phyloP scores from a whole-genome alignment of 352 stramenopile species.

The Salisapilia sapeloensis region DNA sequence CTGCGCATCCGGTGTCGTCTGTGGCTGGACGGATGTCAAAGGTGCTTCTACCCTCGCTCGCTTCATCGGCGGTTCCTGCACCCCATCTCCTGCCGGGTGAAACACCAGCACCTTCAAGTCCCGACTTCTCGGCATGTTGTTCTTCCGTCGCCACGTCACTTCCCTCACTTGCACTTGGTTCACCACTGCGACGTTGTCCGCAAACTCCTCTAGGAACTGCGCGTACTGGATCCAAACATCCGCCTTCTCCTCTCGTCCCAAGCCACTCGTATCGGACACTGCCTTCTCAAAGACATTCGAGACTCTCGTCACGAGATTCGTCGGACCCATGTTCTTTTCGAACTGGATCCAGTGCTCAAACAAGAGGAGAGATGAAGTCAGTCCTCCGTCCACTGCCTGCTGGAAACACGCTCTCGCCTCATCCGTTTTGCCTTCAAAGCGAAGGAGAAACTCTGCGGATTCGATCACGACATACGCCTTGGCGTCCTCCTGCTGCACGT shows the following conservation, averaged over 20 bases:
- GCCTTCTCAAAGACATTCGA: constrained; percentile 21
- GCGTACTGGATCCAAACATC: constrained; percentile 68
- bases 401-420: constrained; percentile 24
- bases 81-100: constrained; percentile 7
- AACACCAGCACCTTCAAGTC: constrained; percentile 34
- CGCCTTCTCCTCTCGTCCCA: constrained; percentile 57
- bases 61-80: neutral
- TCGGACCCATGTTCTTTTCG: constrained; percentile 16
- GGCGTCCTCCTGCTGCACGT: constrained; percentile 19
- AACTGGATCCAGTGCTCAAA: constrained; percentile 62
- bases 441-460: constrained; percentile 43
- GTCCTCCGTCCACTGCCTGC: constrained; percentile 17
- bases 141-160: constrained; percentile 50
- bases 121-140: constrained; percentile 29
- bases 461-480: constrained; percentile 28
- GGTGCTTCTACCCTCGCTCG: neutral
- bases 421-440: constrained; percentile 15
- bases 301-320: constrained; percentile 22
- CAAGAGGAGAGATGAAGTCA: constrained; percentile 25
- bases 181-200: constrained; percentile 16
- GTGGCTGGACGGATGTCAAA: neutral
- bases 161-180: constrained; percentile 32
- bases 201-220: constrained; percentile 53
- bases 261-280: constrained; percentile 23
- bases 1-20: neutral